Conservation (phyloP, 140 eudicot species). For the Cichorium intybus region DNA sequence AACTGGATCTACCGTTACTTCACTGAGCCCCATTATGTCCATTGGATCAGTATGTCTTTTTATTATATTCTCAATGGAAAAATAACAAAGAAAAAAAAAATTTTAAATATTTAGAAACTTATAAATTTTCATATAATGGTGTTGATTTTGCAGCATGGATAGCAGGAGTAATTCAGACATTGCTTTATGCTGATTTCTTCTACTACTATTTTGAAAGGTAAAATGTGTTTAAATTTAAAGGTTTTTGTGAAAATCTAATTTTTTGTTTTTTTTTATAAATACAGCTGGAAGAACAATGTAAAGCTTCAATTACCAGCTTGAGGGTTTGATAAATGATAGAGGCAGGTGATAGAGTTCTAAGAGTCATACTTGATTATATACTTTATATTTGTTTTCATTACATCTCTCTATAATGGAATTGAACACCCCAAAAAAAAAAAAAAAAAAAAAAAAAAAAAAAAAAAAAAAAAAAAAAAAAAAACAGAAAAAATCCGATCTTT, state of each 20-base stretch:
- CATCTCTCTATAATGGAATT: conserved; percentile 22
- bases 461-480: too few relatives aligned
- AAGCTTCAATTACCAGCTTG: conserved; percentile 94
- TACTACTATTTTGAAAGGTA: conserved; percentile 97
- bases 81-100: neutral
- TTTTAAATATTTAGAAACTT: neutral
- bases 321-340: conserved; percentile 37
- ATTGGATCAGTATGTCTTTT: conserved; percentile 80
- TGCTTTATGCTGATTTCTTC: conserved; percentile 97
- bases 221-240: neutral
- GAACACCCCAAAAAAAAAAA: neutral
- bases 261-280: neutral
- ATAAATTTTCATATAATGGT: conserved; percentile 7
- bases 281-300: conserved; percentile 97
- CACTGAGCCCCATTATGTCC: conserved; percentile 90
- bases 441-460: too few relatives aligned
- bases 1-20: conserved; percentile 98
- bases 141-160: conserved; percentile 77
- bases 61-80: neutral
- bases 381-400: conserved; percentile 17
- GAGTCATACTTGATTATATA: conserved; percentile 25
- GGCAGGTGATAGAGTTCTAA: conserved; percentile 36
- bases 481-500: too few relatives aligned
- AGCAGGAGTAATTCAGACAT: conserved; percentile 85
- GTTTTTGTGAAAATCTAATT: conserved; percentile 3